phyloP scores from a whole-genome alignment of 2,329 filamentous ascomycete genomes.

The Leptosphaerulina australis region DNA sequence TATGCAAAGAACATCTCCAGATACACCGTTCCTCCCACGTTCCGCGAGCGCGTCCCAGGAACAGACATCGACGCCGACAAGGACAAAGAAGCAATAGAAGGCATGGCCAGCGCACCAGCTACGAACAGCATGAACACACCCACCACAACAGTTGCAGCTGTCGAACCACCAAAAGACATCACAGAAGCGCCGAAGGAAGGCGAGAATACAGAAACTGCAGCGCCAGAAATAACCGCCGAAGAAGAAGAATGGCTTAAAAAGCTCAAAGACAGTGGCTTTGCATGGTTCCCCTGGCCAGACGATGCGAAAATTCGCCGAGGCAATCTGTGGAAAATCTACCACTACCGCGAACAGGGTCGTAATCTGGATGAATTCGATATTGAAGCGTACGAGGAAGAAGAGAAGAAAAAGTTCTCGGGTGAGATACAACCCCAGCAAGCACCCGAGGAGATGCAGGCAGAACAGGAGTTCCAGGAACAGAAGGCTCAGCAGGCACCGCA shows the following conservation, averaged over 20 bases:
- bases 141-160: conserved; percentile 32
- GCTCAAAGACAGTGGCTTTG: conserved; percentile 34
- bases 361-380: conserved; percentile 32
- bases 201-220: conserved; percentile 16
- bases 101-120: conserved; percentile 29
- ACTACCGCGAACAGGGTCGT: conserved; percentile 30
- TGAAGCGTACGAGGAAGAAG: conserved; percentile 30
- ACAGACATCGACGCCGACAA: conserved; percentile 20
- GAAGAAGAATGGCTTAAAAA: conserved; percentile 45
- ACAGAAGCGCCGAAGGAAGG: conserved; percentile 24
- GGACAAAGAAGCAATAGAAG: conserved; percentile 29
- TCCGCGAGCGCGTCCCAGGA: conserved; percentile 38
- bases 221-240: conserved; percentile 35
- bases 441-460: not conserved
- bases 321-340: conserved; percentile 57
- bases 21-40: conserved; percentile 74
- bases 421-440: not conserved
- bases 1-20: conserved; percentile 82
- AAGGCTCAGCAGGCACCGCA: conserved; percentile 1
- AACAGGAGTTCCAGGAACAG: conserved; percentile 9
- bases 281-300: conserved; percentile 77
- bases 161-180: conserved; percentile 30
- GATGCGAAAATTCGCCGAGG: conserved; percentile 73
- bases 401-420: conserved; percentile 18
- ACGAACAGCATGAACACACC: conserved; percentile 41